phyloP scores from a whole-genome alignment of 2,329 filamentous ascomycete species.

The Colletotrichum sp. region DNA sequence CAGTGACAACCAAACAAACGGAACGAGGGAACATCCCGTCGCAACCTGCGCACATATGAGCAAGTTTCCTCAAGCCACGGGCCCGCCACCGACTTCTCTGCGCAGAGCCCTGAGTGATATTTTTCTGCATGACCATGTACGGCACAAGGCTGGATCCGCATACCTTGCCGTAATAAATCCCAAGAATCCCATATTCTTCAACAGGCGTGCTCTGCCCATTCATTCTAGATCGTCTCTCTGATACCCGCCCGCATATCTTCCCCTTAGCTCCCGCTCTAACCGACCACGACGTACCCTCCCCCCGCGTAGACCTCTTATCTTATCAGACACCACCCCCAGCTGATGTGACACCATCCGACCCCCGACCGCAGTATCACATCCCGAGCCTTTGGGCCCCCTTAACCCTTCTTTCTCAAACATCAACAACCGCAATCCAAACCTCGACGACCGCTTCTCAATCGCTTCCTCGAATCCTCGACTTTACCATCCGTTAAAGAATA shows the following conservation, averaged over 20 bases:
- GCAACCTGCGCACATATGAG: constrained; percentile 45
- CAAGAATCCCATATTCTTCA: background rate
- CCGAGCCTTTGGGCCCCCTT: background rate
- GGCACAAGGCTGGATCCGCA: background rate
- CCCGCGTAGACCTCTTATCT: background rate
- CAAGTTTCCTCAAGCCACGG: constrained; percentile 33
- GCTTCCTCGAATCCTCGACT: background rate
- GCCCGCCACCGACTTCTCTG: constrained; percentile 6
- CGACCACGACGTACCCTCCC: background rate
- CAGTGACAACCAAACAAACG: background rate
- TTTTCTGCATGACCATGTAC: background rate
- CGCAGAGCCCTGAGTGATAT: background rate
- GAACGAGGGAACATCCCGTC: constrained; percentile 16
- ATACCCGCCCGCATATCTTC: background rate
- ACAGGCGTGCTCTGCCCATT: background rate
- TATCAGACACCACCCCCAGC: background rate
- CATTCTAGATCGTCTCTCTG: background rate
- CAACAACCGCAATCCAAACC: background rate
- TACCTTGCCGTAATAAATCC: background rate
- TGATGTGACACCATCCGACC: background rate
- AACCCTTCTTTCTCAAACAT: background rate
- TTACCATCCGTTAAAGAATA: background rate
- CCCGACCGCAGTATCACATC: background rate
- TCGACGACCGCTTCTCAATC: background rate
- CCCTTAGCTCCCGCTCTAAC: background rate